Evolutionary conservation across 495 filamentous ascomycete genomes (phyloP).

Genomic region (Xylaria flabelliformis): DNA sequence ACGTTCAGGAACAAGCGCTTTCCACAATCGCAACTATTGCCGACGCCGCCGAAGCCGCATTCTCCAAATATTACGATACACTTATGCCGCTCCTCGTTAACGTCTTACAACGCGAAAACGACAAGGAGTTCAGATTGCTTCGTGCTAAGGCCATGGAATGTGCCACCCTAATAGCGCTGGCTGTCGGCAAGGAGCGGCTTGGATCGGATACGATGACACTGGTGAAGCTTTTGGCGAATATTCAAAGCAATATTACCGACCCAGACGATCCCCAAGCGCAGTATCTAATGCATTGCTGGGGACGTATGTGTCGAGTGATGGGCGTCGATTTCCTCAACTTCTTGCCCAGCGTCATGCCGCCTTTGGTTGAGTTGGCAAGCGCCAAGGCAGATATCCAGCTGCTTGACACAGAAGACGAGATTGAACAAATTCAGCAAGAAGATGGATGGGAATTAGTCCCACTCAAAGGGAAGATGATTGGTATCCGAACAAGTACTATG

Average conservation of each 20-base stretch:
- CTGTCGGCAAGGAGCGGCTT: constrained; percentile 92
- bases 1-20: constrained; percentile 96
- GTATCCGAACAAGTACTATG: constrained; percentile 94
- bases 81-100: constrained; percentile 94
- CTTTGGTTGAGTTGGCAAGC: constrained; percentile 85
- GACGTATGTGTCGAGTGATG: constrained; percentile 95
- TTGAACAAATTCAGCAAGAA: constrained; percentile 89
- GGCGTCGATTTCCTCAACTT: constrained; percentile 90
- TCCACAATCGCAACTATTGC: constrained; percentile 99
- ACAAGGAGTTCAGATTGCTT: constrained; percentile 89
- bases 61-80: constrained; percentile 92
- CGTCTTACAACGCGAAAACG: constrained; percentile 84
- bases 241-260: constrained; percentile 87
- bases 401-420: constrained; percentile 93
- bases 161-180: constrained; percentile 93
- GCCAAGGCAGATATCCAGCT: constrained; percentile 98
- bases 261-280: constrained; percentile 95
- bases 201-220: constrained; percentile 83
- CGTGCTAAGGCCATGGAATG: constrained; percentile 99
- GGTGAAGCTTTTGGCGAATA: constrained; percentile 82
- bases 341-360: constrained; percentile 91
- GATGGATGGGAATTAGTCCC: constrained; percentile 99
- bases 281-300: constrained; percentile 99
- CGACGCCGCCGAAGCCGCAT: constrained; percentile 94
- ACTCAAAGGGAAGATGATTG: constrained; percentile 94